Percentiles rank a stretch among this genome's conserved stretches.
Evolutionary conservation across 2,329 filamentous ascomycete genomes (phyloP).

Genomic region (Botryotinia calthae): DNA sequence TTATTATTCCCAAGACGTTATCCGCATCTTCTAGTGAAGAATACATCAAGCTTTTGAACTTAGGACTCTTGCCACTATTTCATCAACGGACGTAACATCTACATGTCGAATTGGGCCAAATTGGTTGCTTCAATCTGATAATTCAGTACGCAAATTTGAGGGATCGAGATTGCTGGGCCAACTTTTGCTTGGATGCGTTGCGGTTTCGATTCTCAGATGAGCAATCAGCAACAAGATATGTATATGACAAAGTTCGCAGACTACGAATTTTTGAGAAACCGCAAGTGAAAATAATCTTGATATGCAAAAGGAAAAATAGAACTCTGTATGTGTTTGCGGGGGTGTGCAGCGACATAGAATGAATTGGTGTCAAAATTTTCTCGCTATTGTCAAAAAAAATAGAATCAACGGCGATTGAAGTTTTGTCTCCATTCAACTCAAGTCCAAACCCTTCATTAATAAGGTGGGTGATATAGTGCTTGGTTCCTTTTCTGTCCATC

Average conservation of each 20-base stretch:
- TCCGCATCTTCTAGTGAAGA: neutral
- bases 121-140: too few relatives aligned
- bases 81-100: neutral
- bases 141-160: neutral
- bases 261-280: neutral
- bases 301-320: neutral
- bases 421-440: too few relatives aligned
- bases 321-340: too few relatives aligned
- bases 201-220: too few relatives aligned
- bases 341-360: too few relatives aligned
- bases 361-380: too few relatives aligned
- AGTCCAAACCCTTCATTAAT: too few relatives aligned
- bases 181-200: neutral
- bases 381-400: too few relatives aligned
- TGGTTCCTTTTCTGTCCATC: too few relatives aligned
- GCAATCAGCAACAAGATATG: neutral
- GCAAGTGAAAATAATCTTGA: neutral
- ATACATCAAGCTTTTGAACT: neutral
- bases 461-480: too few relatives aligned
- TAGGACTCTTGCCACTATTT: neutral
- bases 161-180: neutral
- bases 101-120: neutral
- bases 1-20: neutral
- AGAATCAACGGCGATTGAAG: too few relatives aligned
- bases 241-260: neutral